phyloP scores from a whole-genome alignment of 1,284 basidiomycete genomes.

The Leccinum ponderosum region DNA sequence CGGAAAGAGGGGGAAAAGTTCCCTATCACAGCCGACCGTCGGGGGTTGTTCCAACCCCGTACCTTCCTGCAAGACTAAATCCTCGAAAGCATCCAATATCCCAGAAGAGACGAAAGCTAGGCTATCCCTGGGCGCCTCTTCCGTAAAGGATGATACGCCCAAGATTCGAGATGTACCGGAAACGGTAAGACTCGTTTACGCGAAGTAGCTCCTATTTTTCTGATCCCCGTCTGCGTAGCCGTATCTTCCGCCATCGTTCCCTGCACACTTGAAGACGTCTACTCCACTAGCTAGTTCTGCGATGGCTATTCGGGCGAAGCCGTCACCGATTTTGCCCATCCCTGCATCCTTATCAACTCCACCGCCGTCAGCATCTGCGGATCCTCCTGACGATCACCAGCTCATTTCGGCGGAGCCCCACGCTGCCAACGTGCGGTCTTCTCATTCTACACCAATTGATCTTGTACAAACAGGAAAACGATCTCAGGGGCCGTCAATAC shows the following conservation, averaged over 20 bases:
- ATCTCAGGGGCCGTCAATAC: constrained; percentile 7
- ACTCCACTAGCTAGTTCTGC: constrained; percentile 24
- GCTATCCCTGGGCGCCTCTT: constrained; percentile 2
- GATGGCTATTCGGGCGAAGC: constrained; percentile 25
- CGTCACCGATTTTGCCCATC: constrained; percentile 27
- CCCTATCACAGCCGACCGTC: constrained; percentile 1
- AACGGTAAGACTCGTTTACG: constrained; percentile 23
- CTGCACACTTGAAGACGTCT: constrained; percentile 29
- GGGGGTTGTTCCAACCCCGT: constrained; percentile 6
- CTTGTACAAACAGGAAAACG: constrained; percentile 19
- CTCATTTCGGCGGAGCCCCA: constrained; percentile 3
- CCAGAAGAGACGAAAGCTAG: not conserved
- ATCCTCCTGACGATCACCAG: constrained; percentile 15
- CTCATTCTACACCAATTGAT: constrained; percentile 12
- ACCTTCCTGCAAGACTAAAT: constrained; percentile 2
- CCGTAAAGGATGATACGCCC: constrained; percentile 6
- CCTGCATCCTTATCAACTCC: constrained; percentile 18
- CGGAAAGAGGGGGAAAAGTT: constrained; percentile 20
- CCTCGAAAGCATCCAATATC: constrained; percentile 1
- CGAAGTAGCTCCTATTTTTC: constrained; percentile 4
- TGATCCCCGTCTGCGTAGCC: constrained; percentile 22
- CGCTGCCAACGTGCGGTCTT: constrained; percentile 12
- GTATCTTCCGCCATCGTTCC: constrained; percentile 35
- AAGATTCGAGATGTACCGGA: constrained; percentile 33
- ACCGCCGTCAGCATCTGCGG: constrained; percentile 15